Conservation (phyloP, 345 rosid genomes). For the Citrus glauca region DNA sequence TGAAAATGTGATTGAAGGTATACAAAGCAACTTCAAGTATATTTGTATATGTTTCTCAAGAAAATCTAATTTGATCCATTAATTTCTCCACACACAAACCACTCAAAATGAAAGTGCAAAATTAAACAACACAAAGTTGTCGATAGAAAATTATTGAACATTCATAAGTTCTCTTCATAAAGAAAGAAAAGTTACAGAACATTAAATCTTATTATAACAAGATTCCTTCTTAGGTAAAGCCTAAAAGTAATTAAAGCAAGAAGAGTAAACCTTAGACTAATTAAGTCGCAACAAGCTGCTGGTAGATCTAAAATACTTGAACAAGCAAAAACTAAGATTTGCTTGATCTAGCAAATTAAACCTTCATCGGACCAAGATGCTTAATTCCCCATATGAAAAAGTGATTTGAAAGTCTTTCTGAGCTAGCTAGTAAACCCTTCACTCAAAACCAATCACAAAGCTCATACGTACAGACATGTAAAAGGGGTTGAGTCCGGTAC, state of each 20-base stretch:
- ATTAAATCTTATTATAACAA: neutral
- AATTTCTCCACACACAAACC: neutral
- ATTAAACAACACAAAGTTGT: no score
- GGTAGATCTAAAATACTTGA: neutral
- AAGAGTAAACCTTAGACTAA: neutral
- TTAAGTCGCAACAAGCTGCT: neutral
- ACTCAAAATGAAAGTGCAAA: no score
- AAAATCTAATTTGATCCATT: neutral
- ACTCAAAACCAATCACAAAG: neutral
- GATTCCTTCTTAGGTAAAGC: neutral
- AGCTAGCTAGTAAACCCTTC: neutral
- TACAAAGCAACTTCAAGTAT: no score
- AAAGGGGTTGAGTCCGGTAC: neutral
- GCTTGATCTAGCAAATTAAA: slow-evolving; percentile 17
- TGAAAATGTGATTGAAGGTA: no score
- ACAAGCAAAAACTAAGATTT: neutral
- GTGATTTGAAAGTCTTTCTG: neutral
- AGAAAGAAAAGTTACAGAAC: neutral
- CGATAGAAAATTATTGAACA: no score
- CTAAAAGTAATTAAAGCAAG: neutral
- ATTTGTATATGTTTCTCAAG: no score
- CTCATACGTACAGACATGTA: neutral
- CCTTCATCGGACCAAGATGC: slow-evolving; percentile 47
- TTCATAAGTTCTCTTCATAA: no score
- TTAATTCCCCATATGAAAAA: slow-evolving; percentile 36